Evolutionary conservation across 1,284 basidiomycete genomes (phyloP).

Genomic region (Moniliophthora roreri): DNA sequence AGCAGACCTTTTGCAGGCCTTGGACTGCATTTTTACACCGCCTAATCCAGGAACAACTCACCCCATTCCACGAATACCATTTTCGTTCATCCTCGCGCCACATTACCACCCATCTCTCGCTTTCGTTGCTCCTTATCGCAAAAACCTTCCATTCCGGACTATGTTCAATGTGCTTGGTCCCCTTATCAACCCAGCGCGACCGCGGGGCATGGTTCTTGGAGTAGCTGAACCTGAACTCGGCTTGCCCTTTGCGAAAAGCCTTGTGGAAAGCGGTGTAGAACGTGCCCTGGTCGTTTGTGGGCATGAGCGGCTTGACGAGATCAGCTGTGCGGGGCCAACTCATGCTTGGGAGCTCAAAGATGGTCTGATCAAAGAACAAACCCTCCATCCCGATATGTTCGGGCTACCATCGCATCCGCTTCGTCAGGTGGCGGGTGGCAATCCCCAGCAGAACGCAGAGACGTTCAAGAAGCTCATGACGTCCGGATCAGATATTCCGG

Average conservation of each 20-base stretch:
- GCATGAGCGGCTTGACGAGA: conserved; percentile 90
- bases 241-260: conserved; percentile 76
- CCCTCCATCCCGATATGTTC: conserved; percentile 63
- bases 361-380: conserved; percentile 51
- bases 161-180: conserved; percentile 98
- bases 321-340: conserved; percentile 91
- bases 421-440: conserved; percentile 66
- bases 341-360: conserved; percentile 67
- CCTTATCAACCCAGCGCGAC: conserved; percentile 89
- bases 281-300: conserved; percentile 94
- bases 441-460: conserved; percentile 73
- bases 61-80: conserved; percentile 12
- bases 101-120: conserved; percentile 52
- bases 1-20: conserved; percentile 87
- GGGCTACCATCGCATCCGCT: conserved; percentile 75
- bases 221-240: conserved; percentile 89
- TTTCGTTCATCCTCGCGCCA: conserved; percentile 9
- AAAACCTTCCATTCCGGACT: conserved; percentile 90
- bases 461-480: conserved; percentile 61
- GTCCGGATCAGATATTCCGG: conserved; percentile 50
- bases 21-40: conserved; percentile 80
- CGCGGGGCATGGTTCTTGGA: conserved; percentile 87
- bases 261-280: conserved; percentile 69
- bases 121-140: conserved; percentile 83
- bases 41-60: conserved; percentile 38